These are phyloP conservation scores for Aspergillus ustus DNA, from an alignment of 2,329 filamentous ascomycete species.

Conservation along the genomic window DNA sequence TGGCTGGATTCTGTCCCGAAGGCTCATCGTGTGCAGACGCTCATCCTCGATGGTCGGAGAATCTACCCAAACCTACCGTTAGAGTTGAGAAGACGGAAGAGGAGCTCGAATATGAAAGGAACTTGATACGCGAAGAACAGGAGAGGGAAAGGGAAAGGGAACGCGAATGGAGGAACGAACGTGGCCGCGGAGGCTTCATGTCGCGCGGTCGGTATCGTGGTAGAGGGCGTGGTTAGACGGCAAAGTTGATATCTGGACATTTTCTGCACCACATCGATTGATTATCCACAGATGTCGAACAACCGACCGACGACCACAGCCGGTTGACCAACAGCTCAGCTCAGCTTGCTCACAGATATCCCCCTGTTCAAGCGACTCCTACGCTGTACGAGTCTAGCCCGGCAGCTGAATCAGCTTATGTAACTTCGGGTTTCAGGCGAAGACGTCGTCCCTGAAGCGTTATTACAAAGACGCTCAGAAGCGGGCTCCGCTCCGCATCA, in stretches of 20 bases:
- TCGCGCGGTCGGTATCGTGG: conserved; percentile 49
- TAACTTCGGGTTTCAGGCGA: neutral
- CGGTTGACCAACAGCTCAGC: neutral
- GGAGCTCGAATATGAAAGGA: conserved; percentile 65
- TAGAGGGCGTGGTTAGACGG: conserved; percentile 49
- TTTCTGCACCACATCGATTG: too few species aligned
- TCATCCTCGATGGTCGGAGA: conserved; percentile 77
- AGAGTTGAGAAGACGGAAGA: conserved; percentile 73
- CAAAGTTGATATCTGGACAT: neutral
- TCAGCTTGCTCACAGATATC: neutral
- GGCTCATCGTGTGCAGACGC: conserved; percentile 75
- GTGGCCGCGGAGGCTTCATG: conserved; percentile 55
- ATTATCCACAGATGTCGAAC: neutral
- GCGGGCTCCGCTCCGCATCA: too few species aligned
- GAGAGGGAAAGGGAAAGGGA: conserved; percentile 59
- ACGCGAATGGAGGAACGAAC: conserved; percentile 57
- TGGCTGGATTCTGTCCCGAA: conserved; percentile 94
- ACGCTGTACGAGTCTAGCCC: neutral
- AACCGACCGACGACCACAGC: neutral
- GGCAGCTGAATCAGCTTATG: neutral
- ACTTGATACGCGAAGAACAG: conserved; percentile 64
- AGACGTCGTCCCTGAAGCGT: neutral
- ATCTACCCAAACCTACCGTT: conserved; percentile 64
- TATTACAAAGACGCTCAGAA: neutral
- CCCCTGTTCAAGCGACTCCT: neutral